Percentiles rank a stretch among this genome's conserved stretches.
phyloP scores from a whole-genome alignment of 345 rosid genomes.

The Aquilaria sinensis region DNA sequence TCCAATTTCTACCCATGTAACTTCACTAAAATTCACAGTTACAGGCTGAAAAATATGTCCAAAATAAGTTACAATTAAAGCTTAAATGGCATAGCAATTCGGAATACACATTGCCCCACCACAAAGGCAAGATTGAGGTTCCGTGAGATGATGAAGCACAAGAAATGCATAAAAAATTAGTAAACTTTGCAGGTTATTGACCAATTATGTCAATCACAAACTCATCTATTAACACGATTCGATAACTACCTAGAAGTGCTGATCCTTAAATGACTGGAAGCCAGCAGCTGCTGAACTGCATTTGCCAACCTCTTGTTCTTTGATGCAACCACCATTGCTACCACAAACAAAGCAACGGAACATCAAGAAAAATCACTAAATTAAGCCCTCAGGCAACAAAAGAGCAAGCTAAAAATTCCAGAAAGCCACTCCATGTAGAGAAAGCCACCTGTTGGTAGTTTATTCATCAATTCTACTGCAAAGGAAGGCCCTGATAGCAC shows the following conservation, averaged over 20 bases:
- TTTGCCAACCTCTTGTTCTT: constrained; percentile 76
- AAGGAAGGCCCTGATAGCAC: constrained; percentile 91
- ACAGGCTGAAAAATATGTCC: too few relatives aligned
- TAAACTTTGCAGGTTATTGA: too few relatives aligned
- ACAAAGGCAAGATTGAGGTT: too few relatives aligned
- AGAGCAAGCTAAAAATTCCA: constrained; percentile 4
- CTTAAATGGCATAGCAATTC: too few relatives aligned
- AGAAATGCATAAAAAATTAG: too few relatives aligned
- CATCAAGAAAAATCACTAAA: background rate
- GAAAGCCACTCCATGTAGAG: background rate
- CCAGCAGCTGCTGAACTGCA: constrained; percentile 77
- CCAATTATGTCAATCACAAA: too few relatives aligned
- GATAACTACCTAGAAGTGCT: constrained; percentile 72
- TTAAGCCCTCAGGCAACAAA: background rate
- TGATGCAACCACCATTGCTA: constrained; percentile 96
- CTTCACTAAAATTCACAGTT: too few relatives aligned
- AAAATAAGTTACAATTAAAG: too few relatives aligned
- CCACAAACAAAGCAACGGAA: constrained; percentile 12
- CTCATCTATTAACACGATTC: background rate
- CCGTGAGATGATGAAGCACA: too few relatives aligned
- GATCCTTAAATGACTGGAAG: constrained; percentile 77
- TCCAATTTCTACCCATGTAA: too few relatives aligned
- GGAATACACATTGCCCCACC: too few relatives aligned
- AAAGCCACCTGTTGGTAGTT: constrained; percentile 70
- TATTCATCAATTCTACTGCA: constrained; percentile 84